Evolutionary conservation across 2,329 filamentous ascomycete genomes (phyloP).

Genomic region (Verruconis gallopava): DNA sequence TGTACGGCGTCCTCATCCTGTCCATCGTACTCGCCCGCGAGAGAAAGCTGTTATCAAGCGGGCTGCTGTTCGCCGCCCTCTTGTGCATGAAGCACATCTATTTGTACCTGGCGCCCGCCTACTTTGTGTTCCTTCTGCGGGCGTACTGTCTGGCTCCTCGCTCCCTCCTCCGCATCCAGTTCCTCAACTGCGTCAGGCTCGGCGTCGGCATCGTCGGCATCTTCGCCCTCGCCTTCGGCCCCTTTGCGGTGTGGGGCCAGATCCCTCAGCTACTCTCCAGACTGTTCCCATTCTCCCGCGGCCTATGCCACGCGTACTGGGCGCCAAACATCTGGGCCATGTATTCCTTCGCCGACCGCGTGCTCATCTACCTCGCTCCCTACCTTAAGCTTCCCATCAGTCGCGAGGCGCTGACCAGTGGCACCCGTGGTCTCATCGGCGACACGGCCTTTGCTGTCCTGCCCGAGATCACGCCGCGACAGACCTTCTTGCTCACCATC

Average conservation of each 20-base stretch:
- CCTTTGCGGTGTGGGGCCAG: constrained; percentile 71
- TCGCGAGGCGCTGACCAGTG: constrained; percentile 64
- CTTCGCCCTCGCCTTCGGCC: constrained; percentile 73
- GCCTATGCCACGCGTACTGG: constrained; percentile 96
- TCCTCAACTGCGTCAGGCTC: constrained; percentile 73
- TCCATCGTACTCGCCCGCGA: constrained; percentile 74
- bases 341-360: constrained; percentile 80
- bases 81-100: constrained; percentile 98
- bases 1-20: constrained; percentile 81
- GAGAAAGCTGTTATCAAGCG: constrained; percentile 61
- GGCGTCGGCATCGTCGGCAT: constrained; percentile 58
- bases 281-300: constrained; percentile 86
- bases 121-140: constrained; percentile 86
- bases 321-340: constrained; percentile 94
- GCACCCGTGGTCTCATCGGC: constrained; percentile 84
- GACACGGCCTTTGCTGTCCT: constrained; percentile 90
- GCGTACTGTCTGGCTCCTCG: constrained; percentile 72
- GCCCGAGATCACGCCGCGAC: constrained; percentile 66
- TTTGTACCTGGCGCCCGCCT: constrained; percentile 88
- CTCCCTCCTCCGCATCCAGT: constrained; percentile 61
- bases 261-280: constrained; percentile 71
- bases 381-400: constrained; percentile 64
- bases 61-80: constrained; percentile 69
- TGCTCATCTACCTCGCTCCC: constrained; percentile 76
- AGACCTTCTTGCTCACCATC: constrained; percentile 73